Conservation (phyloP, 2,329 filamentous ascomycete species). For the Clonostachys rhizophaga region DNA sequence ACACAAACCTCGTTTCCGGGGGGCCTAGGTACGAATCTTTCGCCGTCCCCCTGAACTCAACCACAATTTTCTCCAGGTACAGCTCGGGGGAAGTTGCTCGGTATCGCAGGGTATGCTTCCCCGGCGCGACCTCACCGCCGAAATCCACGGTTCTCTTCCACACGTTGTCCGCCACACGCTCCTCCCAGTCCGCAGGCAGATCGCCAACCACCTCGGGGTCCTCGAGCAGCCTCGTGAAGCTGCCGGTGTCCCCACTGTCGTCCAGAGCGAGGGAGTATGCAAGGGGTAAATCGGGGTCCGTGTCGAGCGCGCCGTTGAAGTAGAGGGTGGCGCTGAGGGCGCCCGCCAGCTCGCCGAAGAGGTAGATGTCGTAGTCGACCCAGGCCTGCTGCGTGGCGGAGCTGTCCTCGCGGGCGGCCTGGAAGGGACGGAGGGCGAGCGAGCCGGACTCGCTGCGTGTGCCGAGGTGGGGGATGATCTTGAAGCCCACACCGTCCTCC, state of each 20-base stretch:
- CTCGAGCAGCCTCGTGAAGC: background rate
- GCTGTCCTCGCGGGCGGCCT: background rate
- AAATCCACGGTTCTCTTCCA: conserved; percentile 32
- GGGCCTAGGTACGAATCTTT: conserved; percentile 16
- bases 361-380: conserved; percentile 18
- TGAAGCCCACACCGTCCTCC: background rate
- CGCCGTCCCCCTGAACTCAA: conserved; percentile 5
- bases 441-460: conserved; percentile 7
- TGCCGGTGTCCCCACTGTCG: conserved; percentile 15
- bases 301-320: conserved; percentile 27
- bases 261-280: conserved; percentile 33
- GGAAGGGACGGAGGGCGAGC: conserved; percentile 3
- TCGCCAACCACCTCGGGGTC: conserved; percentile 9
- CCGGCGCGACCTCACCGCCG: conserved; percentile 2
- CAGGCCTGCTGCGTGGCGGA: conserved; percentile 3
- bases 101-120: conserved; percentile 17
- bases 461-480: conserved; percentile 7
- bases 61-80: conserved; percentile 22
- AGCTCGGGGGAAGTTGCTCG: conserved; percentile 18
- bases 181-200: conserved; percentile 38
- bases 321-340: conserved; percentile 6
- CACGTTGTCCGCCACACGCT: conserved; percentile 36
- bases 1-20: conserved; percentile 10
- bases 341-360: conserved; percentile 12
- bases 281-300: conserved; percentile 38